Base-by-base conservation (phyloP, 108 stramenopile genomes). In the Pelagomonas calceolata region DNA sequence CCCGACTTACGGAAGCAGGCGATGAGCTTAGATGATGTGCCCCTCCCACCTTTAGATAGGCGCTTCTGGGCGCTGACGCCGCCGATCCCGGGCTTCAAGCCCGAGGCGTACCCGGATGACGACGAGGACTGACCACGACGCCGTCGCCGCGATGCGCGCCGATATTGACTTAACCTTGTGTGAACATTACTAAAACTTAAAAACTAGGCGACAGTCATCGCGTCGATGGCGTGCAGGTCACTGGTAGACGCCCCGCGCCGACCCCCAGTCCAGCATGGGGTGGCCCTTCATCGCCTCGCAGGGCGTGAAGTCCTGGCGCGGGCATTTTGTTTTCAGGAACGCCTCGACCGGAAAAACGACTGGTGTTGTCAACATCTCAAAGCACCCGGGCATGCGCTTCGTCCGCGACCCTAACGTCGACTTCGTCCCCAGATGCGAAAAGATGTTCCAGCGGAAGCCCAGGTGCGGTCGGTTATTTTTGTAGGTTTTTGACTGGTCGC, bases 381-480 rank as follows among this genome's bases (percentile, higher is more conserved):
- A 84, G 36, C 83, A 84, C 4, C 12, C n/a, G 4, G 81, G 81
- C 39, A 79, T 81, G n/a, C 71, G 70, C 34, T 44, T 60, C 31
- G 32, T 31, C 36, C 68, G 64, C 32, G 75, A 35, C 64, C 84
- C 64, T 0, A 85, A 77, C 31, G 81, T 85, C 68, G 69, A 71
- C 21, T 75, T 34, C 4, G 37, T 34, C 4, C 83, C 83, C 45
- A 84, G n/a, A 70, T 84, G 83, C 34, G 72, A 64, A 65, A 84
- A 82, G 30, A 84, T 51, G 67, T 82, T 84, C 79, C 76, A 79
- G n/a, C 78, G 67, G 64, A 82, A 85, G 1, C 74, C 73, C 45
- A 80, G 30, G 67, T 84, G 81, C 35, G n/a, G 0, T 26, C 84
- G 71, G 29, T 65, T 36, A 31, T 45, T 46, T 68, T 81, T 81